These are phyloP conservation scores for Periconia sp. DNA, from an alignment of 2,329 filamentous ascomycete species.

Conservation along the genomic window DNA sequence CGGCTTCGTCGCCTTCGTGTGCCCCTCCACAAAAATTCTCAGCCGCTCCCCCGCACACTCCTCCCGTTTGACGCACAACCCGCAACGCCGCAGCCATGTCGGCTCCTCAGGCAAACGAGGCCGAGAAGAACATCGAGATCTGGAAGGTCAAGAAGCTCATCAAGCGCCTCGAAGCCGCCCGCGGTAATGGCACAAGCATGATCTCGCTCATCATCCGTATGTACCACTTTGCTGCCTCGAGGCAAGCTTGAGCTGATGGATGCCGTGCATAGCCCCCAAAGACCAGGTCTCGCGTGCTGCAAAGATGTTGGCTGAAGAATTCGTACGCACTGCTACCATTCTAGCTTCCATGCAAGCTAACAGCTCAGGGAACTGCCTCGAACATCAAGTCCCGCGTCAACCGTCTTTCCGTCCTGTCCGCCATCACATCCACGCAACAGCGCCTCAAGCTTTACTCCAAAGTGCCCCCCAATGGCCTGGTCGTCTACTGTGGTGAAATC, in stretches of 20 bases:
- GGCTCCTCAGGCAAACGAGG: conserved; percentile 75
- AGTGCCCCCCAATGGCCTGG: conserved; percentile 94
- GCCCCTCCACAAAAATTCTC: conserved; percentile 22
- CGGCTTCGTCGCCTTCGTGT: conserved; percentile 6
- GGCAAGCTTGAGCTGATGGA: conserved; percentile 20
- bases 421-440: conserved; percentile 98
- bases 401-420: conserved; percentile 94
- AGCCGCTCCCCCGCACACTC: conserved; percentile 12
- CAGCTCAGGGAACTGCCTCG: conserved; percentile 83
- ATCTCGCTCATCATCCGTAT: conserved; percentile 98
- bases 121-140: conserved; percentile 94
- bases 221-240: conserved; percentile 42
- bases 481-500: conserved; percentile 99
- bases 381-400: conserved; percentile 99
- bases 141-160: conserved; percentile 99
- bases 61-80: conserved; percentile 10
- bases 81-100: conserved; percentile 18
- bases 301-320: conserved; percentile 99
- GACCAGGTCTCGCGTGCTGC: conserved; percentile 94
- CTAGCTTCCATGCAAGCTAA: conserved; percentile 15
- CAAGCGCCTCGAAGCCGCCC: conserved; percentile 94
- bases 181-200: conserved; percentile 99
- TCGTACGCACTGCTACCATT: conserved; percentile 64
- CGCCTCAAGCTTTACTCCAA: conserved; percentile 99
- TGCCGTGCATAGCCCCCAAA: conserved; percentile 78